A percentile compares a stretch with the other conserved stretches of the same genome.
phyloP scores from a whole-genome alignment of 495 filamentous ascomycete genomes.

The Penicillium salamii region DNA sequence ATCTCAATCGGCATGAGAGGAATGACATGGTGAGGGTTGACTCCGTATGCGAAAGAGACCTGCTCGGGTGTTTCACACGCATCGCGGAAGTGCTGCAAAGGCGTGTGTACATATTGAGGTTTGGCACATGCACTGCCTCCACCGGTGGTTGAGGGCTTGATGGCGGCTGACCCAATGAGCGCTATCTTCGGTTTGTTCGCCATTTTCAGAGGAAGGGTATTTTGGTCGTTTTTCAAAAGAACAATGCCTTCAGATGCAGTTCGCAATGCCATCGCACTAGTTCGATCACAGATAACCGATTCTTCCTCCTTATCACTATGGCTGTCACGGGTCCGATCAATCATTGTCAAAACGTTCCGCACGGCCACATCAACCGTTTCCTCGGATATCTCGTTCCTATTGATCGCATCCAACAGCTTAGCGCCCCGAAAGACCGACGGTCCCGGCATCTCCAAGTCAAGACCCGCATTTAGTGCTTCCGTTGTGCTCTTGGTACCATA shows the following conservation, averaged over 20 bases:
- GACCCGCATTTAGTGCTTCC: neutral
- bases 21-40: neutral
- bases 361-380: neutral
- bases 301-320: neutral
- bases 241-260: neutral
- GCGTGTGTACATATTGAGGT: neutral
- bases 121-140: conserved; percentile 4
- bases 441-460: neutral
- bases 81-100: neutral
- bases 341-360: neutral
- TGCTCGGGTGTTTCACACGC: neutral
- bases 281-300: neutral
- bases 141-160: neutral
- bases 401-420: neutral
- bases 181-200: neutral
- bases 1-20: neutral
- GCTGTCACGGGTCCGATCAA: neutral
- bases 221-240: neutral
- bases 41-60: neutral
- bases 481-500: neutral
- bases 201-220: neutral
- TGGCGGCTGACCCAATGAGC: neutral
- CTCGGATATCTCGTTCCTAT: neutral
- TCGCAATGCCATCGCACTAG: neutral
- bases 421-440: neutral